Base-by-base conservation (phyloP, 73 alveolate species). In the Paramecium sexaurelia region DNA sequence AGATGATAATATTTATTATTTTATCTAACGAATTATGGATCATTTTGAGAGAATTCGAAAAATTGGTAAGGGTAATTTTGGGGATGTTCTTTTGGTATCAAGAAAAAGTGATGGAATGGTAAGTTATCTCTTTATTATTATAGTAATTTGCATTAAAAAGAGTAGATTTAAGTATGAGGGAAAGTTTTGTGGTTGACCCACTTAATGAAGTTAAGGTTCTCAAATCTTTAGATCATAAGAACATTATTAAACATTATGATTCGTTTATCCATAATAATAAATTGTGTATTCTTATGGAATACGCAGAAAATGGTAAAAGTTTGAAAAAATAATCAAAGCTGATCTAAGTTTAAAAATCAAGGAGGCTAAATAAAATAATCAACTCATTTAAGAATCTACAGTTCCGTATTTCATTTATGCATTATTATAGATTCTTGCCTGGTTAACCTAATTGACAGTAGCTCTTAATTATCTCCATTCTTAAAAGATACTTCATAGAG, bases 401-500 rank as follows among this genome's bases (percentile, higher is more conserved):
- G 90, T 78, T 78, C 73, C 41, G 90, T 78, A 78, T 78, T 78
- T 45, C 75, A 37, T 43, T 78, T 29, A 78, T 78, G 68, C 90
- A 78, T 78, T 43, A 78, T 78, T 78, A 78, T 78, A 78, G 90
- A 78, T 95, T 9, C 90, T 95, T 56, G 94, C 94, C 27, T 94
- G 95, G 96, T 92, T 94, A 75, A 92, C 98, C 55, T 83, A 95
- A 73, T 85, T 94, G 36, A 88, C 96, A 56, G 69, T 95, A 45
- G 97, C 96, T 13, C 55, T 94, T 26, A 88, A 93, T 68, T 95
- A 95, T 68, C 87, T 94, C 40, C 98, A 95, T 67, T 96, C 94
- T 75, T 45, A 95, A 55, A 95, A 95, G 91, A 95, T 95, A 29
- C 92, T 96, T 36, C 98, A 96, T 75, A 75, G 98, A 84, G 98